Percentiles rank a stretch among this genome's conserved stretches.
Evolutionary conservation across 441 rosid species (phyloP).

Genomic region (Erodium moschatum): DNA sequence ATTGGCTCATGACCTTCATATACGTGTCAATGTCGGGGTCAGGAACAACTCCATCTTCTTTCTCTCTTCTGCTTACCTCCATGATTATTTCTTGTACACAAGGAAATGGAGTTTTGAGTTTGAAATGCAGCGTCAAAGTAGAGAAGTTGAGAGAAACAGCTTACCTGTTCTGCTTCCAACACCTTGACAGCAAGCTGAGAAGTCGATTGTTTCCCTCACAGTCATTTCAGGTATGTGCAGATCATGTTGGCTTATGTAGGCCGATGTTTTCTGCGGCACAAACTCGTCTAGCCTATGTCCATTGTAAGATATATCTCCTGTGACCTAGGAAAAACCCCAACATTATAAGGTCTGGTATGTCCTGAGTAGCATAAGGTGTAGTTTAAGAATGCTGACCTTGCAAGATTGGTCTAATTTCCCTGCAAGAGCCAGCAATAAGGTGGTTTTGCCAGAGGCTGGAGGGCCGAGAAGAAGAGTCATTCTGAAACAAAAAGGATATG

Average conservation of each 20-base stretch:
- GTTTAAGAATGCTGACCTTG: conserved; percentile 9
- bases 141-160: no score
- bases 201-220: conserved; percentile 51
- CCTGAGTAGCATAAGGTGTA: no score
- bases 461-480: conserved; percentile 61
- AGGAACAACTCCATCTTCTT: conserved; percentile 38
- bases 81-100: conserved; percentile 30
- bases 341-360: no score
- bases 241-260: conserved; percentile 57
- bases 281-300: conserved; percentile 43
- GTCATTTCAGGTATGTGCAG: conserved; percentile 60
- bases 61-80: conserved; percentile 49
- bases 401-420: conserved; percentile 41
- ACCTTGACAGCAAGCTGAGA: conserved; percentile 49
- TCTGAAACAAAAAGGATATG: conserved; percentile 37
- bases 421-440: conserved; percentile 42
- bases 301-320: conserved; percentile 38
- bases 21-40: conserved; percentile 48
- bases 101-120: not conserved
- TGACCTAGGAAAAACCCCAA: conserved; percentile 23
- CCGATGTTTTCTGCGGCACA: conserved; percentile 46
- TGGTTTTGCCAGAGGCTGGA: conserved; percentile 73
- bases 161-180: conserved; percentile 41
- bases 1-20: conserved; percentile 44
- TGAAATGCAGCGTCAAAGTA: not conserved